A percentile compares a stretch with the other conserved stretches of the same genome.
These are phyloP conservation scores for Pythium pyrilobum DNA, from an alignment of 352 stramenopile genomes.

Conservation along the genomic window DNA sequence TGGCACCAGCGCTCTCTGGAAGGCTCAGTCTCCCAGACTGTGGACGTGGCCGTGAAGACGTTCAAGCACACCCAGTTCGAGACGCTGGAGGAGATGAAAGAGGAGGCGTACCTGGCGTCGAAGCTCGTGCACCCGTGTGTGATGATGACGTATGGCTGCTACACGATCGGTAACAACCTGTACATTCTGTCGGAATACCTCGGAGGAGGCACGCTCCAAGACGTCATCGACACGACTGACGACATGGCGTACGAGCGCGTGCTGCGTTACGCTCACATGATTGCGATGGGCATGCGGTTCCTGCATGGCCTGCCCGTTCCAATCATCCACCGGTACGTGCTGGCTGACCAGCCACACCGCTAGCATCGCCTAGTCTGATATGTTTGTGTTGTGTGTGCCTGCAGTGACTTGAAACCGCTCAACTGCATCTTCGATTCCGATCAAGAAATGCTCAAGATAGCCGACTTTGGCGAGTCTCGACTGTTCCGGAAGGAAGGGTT, in stretches of 20 bases:
- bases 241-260: constrained; percentile 56
- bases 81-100: constrained; percentile 73
- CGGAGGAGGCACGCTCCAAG: constrained; percentile 72
- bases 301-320: constrained; percentile 64
- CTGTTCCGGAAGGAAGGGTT: constrained; percentile 62
- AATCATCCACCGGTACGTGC: constrained; percentile 61
- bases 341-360: not conserved
- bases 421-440: constrained; percentile 82
- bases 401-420: constrained; percentile 66
- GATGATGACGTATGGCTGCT: constrained; percentile 84
- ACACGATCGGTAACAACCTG: constrained; percentile 70
- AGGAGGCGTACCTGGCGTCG: constrained; percentile 76
- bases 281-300: constrained; percentile 79
- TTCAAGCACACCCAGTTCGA: constrained; percentile 78
- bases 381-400: not conserved
- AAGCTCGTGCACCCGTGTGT: constrained; percentile 74
- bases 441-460: constrained; percentile 74
- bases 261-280: constrained; percentile 72
- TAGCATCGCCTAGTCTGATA: no score
- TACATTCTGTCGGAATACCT: constrained; percentile 84
- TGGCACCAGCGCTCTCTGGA: constrained; percentile 57
- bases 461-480: constrained; percentile 73
- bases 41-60: constrained; percentile 77
- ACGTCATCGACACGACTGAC: constrained; percentile 50
- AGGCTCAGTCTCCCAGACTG: constrained; percentile 32